Evolutionary conservation across 2,329 filamentous ascomycete species (phyloP), one percentile per base, ranked within the genome.

Genomic region (Penicillium occitanis): DNA sequence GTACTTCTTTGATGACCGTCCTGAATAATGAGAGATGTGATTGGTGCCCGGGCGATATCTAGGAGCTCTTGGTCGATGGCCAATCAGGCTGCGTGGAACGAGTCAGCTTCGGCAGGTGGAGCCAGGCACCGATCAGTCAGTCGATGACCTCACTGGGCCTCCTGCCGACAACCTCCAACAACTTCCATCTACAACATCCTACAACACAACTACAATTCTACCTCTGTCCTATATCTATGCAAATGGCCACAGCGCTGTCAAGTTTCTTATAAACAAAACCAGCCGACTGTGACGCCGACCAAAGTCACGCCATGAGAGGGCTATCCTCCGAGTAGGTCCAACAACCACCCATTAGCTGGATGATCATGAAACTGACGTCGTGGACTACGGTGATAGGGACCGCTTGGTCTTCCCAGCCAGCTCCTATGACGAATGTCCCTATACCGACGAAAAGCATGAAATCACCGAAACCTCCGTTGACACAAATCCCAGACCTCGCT

Each of bases 401-500:
- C 11, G 10, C 7, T 35, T 13, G 19, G 35, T 11, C 1, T 13
- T 40, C 7, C 19, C 22, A 28, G 14, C 44, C 3, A 51, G 28
- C 7, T 11, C n/a, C 3, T 30, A 61, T 33, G 50, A 40, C 1
- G 19, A 35, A 19, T 33, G 33, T 10, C 50, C 13, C 37, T 37
- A 61, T 30, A 57, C 11, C 6, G 35, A 65, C n/a, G 48, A 65
- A 30, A 65, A 65, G 22, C 8, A 13, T n/a, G 13, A 37, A 30
- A 37, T 13, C 40, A 33, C 7, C n/a, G 30, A 37, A 14, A 42
- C 6, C 22, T 61, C 30, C 19, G 13, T 22, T 25, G 37, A 33
- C 22, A 25, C 35, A 11, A 30, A 42, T 37, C 22, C 25, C 28
- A 35, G 11, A n/a, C 55, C 57, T 19, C 44, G 55, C 3, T 42